These are phyloP conservation scores for Ceratobasidium sp. DNA, from an alignment of 1,284 basidiomycete species.

Conservation along the genomic window DNA sequence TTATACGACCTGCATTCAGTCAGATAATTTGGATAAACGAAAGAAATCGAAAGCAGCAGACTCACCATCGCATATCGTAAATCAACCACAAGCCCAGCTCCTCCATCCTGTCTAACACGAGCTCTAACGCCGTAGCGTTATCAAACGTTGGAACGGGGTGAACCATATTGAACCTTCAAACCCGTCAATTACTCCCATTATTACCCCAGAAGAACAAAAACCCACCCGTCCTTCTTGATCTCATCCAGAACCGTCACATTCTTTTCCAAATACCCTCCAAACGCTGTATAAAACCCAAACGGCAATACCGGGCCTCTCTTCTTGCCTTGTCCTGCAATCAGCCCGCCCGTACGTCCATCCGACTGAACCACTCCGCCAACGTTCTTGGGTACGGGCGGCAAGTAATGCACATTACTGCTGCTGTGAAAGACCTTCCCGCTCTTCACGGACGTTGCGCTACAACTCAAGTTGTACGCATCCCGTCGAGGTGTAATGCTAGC, in stretches of 20 bases:
- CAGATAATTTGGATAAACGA: neutral
- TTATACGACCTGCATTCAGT: slow-evolving; percentile 63
- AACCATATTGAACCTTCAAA: slow-evolving; percentile 54
- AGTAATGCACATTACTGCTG: slow-evolving; percentile 62
- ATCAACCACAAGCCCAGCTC: slow-evolving; percentile 75
- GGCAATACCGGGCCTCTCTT: slow-evolving; percentile 70
- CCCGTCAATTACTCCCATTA: neutral
- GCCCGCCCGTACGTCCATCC: slow-evolving; percentile 73
- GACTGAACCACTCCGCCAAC: slow-evolving; percentile 68
- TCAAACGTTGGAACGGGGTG: slow-evolving; percentile 72
- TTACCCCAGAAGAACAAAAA: neutral
- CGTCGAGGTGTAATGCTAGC: slow-evolving; percentile 58
- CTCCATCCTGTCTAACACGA: slow-evolving; percentile 74
- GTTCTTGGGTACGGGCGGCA: slow-evolving; percentile 63
- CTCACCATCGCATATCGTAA: slow-evolving; percentile 79
- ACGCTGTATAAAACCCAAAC: slow-evolving; percentile 77
- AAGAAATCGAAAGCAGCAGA: slow-evolving; percentile 41
- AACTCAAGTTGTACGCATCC: slow-evolving; percentile 63
- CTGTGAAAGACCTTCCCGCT: slow-evolving; percentile 59
- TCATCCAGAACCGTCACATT: slow-evolving; percentile 68
- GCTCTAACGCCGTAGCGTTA: slow-evolving; percentile 65
- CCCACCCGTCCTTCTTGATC: slow-evolving; percentile 69
- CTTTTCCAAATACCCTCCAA: slow-evolving; percentile 65
- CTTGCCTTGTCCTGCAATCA: slow-evolving; percentile 61
- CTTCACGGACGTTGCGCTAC: slow-evolving; percentile 57